Evolutionary conservation across 441 rosid species (phyloP), one percentile per base, ranked within the genome.

Genomic region (Gossypium laxum): DNA sequence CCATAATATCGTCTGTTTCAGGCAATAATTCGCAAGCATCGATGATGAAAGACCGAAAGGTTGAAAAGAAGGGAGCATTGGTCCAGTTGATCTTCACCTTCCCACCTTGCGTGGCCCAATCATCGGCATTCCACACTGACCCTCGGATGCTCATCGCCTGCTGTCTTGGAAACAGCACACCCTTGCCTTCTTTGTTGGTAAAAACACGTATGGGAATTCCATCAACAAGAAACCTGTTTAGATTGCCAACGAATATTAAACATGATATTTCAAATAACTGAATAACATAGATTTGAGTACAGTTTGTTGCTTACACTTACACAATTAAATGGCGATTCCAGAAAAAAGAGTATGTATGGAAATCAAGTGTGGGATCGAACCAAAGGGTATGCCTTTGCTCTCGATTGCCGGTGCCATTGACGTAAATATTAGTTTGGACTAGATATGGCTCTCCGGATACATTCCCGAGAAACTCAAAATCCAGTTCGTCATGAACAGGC

Each of bases 41-140:
- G 5, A 48, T 26, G 12, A 14, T 24, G 38, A 48, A 66, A 24
- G 57, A 66, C 22, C 57, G 41, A 48, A 48, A 66, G 14, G 57
- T 48, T 24, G 70, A 47, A 26, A 66, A 21, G 38, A 48, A 66
- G 3, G 58, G 57, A 48, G 70, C 57, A 48, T 24, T 6, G 15
- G 22, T 66, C 70, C 70, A 66, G 38, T 24, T 24, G 41, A 56
- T 66, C 57, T 66, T 66, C 70, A 66, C 57, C 10, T 21, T 15
- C 12, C 70, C 70, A 5, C 70, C 70, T 66, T 66, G 57, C 6
- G 70, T 66, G 17, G 70, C 70, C 70, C 70, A 66, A 48, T 26
- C 43, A 66, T 66, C 70, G 34, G 57, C 70, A 24, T 66, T 66
- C 57, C 70, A 66, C 38, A 66, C 41, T 6, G 70, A 66, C 14